A percentile compares a stretch with the other conserved stretches of the same genome.
phyloP scores from a whole-genome alignment of 2,329 filamentous ascomycete genomes.

The Penicillium carneum region DNA sequence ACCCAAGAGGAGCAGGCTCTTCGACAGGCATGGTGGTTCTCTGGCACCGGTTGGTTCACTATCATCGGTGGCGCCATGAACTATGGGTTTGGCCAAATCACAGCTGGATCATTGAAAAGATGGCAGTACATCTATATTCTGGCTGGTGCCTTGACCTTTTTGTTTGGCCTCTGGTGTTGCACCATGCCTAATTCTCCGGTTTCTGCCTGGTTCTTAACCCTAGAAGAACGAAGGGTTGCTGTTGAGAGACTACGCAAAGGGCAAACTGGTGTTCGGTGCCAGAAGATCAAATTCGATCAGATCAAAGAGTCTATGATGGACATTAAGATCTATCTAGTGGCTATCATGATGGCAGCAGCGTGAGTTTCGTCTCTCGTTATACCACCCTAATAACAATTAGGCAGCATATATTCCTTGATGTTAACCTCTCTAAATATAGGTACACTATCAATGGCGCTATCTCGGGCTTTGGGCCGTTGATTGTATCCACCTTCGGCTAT shows the following conservation, averaged over 20 bases:
- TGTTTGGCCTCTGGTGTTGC: constrained; percentile 72
- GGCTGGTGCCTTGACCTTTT: constrained; percentile 67
- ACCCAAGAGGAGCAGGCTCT: constrained; percentile 70
- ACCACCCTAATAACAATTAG: neutral
- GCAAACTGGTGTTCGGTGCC: constrained; percentile 69
- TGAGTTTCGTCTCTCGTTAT: constrained; percentile 38
- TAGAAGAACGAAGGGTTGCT: constrained; percentile 68
- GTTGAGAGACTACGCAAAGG: constrained; percentile 69
- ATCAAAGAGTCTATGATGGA: constrained; percentile 66
- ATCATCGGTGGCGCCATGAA: constrained; percentile 70
- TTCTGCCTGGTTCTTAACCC: constrained; percentile 72
- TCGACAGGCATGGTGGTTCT: constrained; percentile 73
- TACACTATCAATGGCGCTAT: constrained; percentile 77
- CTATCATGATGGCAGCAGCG: constrained; percentile 72
- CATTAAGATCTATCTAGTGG: constrained; percentile 68
- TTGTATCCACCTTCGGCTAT: constrained; percentile 75
- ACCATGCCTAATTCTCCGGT: constrained; percentile 70
- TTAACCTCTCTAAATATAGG: constrained; percentile 42
- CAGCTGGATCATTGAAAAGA: constrained; percentile 59
- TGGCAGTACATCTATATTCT: constrained; percentile 78
- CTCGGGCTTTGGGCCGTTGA: constrained; percentile 73
- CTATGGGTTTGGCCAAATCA: constrained; percentile 72
- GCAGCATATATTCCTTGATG: neutral
- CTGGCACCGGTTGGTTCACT: constrained; percentile 63
- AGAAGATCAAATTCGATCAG: constrained; percentile 66